Evolutionary conservation across 768 basidiomycete genomes (phyloP).

Genomic region (Russula emetica): DNA sequence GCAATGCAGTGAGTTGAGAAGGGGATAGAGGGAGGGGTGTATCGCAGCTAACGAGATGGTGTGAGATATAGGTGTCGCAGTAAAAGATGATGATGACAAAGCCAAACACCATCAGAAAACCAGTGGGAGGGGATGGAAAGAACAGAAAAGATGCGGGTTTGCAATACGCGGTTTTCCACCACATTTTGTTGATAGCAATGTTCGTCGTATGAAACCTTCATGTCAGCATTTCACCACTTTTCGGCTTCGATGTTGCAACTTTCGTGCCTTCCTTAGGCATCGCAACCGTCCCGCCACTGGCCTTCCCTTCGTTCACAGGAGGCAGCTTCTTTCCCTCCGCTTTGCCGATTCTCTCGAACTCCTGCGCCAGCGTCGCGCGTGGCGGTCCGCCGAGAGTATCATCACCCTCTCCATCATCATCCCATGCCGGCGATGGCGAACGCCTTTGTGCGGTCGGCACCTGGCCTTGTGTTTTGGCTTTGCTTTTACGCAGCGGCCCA

Average conservation of each 20-base stretch:
- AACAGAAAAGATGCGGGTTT: not conserved
- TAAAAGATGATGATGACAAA: slow-evolving; percentile 9
- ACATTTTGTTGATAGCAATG: not conserved
- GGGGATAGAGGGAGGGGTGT: not conserved
- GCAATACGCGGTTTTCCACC: not conserved
- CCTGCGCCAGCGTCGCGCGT: slow-evolving; percentile 20
- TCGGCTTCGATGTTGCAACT: not conserved
- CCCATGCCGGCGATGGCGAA: slow-evolving; percentile 18
- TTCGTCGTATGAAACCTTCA: not conserved
- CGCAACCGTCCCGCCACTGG: not conserved
- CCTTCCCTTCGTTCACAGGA: slow-evolving; percentile 11
- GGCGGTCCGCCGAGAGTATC: slow-evolving; percentile 5
- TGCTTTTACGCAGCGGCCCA: slow-evolving; percentile 7
- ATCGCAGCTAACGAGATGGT: slow-evolving; percentile 2
- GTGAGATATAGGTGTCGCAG: slow-evolving; percentile 17
- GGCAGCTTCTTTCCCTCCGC: slow-evolving; percentile 9
- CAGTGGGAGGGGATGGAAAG: slow-evolving; percentile 4
- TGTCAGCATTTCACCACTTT: not conserved
- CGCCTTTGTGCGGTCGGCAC: slow-evolving; percentile 1
- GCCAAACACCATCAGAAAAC: slow-evolving; percentile 16
- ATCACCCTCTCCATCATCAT: slow-evolving; percentile 16
- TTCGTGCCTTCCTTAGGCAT: slow-evolving; percentile 2
- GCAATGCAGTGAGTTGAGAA: not conserved
- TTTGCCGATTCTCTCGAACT: slow-evolving; percentile 23
- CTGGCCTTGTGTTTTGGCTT: not conserved